Evolutionary conservation across 2,329 filamentous ascomycete species (phyloP).

Genomic region (Daldinia sp.): DNA sequence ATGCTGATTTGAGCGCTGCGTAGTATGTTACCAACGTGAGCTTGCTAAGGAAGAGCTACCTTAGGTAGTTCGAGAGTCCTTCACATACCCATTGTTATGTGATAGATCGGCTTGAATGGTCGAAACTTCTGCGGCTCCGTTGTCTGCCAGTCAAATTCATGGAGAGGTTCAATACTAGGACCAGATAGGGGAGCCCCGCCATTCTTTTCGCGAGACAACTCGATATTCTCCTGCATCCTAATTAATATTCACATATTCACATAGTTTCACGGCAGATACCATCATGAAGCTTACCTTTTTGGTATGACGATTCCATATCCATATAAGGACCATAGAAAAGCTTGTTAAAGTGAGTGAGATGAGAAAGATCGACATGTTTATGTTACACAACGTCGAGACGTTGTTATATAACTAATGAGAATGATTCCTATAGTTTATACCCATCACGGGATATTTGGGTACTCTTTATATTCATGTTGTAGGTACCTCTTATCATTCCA

Average conservation of each 20-base stretch:
- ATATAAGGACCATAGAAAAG: background rate
- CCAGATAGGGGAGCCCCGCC: slow-evolving; percentile 41
- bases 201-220: background rate
- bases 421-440: background rate
- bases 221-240: background rate
- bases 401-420: background rate
- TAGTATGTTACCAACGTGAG: slow-evolving; percentile 1
- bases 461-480: background rate
- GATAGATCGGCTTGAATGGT: slow-evolving; percentile 61
- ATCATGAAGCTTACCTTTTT: slow-evolving; percentile 1
- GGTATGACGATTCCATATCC: background rate
- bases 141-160: slow-evolving; percentile 52
- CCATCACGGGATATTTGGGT: background rate
- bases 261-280: background rate
- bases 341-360: background rate
- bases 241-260: background rate
- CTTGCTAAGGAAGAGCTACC: background rate
- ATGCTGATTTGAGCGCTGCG: slow-evolving; percentile 53
- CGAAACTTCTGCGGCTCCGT: slow-evolving; percentile 52
- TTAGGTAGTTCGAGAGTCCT: background rate
- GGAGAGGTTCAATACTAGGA: slow-evolving; percentile 47
- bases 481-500: too few species aligned
- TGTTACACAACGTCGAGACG: background rate
- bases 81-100: slow-evolving; percentile 62
- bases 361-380: background rate